Percentiles rank a stretch among this genome's conserved stretches.
Conservation (phyloP, 305 asterid species). For the Vinca major region DNA sequence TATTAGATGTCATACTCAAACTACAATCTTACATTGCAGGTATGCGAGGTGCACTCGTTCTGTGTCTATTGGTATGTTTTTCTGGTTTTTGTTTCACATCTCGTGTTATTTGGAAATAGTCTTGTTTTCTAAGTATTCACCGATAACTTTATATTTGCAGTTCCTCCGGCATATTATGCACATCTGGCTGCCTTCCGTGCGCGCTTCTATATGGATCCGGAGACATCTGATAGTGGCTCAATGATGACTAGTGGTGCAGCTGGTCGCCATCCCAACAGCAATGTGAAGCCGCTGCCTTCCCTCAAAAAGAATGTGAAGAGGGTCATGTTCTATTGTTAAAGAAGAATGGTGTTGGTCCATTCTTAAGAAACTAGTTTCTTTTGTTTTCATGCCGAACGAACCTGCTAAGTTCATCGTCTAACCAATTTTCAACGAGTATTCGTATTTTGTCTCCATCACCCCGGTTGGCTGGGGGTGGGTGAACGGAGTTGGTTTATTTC, state of each 20-base stretch:
- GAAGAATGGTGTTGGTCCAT: neutral
- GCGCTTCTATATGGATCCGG: slow-evolving; percentile 85
- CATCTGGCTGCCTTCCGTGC: slow-evolving; percentile 97
- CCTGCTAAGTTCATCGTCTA: too few species aligned
- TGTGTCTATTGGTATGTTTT: slow-evolving; percentile 72
- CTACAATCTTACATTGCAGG: slow-evolving; percentile 27
- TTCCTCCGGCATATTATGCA: slow-evolving; percentile 95
- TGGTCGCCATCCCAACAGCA: slow-evolving; percentile 48
- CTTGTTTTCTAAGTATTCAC: too few species aligned
- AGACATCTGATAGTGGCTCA: slow-evolving; percentile 75
- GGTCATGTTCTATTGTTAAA: slow-evolving; percentile 86
- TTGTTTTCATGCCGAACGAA: neutral
- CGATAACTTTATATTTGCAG: slow-evolving; percentile 23
- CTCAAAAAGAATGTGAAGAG: slow-evolving; percentile 80
- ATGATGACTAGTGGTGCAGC: slow-evolving; percentile 49
- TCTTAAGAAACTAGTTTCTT: neutral
- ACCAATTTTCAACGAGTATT: too few species aligned
- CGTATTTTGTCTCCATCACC: too few species aligned
- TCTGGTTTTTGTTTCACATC: neutral
- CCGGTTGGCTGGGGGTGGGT: too few species aligned
- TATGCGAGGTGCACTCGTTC: slow-evolving; percentile 98
- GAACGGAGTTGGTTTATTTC: too few species aligned
- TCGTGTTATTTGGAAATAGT: neutral
- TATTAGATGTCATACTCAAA: neutral
- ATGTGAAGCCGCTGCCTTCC: slow-evolving; percentile 85